A percentile compares a stretch with the other conserved stretches of the same genome.
phyloP scores from a whole-genome alignment of 2,329 filamentous ascomycete genomes.

The Diatrype stigma region DNA sequence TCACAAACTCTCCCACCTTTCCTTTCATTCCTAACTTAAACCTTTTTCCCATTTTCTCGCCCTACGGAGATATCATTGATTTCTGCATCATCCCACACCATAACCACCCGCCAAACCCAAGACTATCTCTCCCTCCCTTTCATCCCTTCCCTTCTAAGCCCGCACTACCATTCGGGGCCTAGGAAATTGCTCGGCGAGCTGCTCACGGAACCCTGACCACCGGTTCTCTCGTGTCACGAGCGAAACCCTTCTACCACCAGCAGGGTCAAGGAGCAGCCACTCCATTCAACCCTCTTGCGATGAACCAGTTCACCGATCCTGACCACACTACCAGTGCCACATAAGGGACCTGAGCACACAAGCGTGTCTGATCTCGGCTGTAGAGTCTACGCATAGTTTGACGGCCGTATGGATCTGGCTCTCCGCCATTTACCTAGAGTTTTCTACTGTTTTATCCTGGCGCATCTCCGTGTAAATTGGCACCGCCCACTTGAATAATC shows the following conservation, averaged over 20 bases:
- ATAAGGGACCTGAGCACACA: slow-evolving; percentile 7
- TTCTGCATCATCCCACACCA: not conserved
- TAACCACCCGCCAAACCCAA: not conserved
- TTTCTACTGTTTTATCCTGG: slow-evolving; percentile 25
- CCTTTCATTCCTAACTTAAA: slow-evolving; percentile 10
- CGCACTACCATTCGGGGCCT: slow-evolving; percentile 13
- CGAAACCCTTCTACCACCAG: slow-evolving; percentile 17
- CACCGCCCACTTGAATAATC: slow-evolving; percentile 23
- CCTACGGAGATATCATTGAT: not conserved
- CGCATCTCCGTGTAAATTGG: slow-evolving; percentile 21
- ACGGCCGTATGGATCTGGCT: slow-evolving; percentile 25
- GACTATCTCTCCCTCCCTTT: slow-evolving; percentile 6
- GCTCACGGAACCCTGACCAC: slow-evolving; percentile 17
- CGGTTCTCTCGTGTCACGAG: slow-evolving; percentile 17
- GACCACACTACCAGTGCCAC: too few species aligned
- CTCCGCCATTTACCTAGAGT: slow-evolving; percentile 17
- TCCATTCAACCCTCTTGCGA: not conserved
- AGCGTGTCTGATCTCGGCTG: slow-evolving; percentile 15
- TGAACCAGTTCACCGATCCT: not conserved
- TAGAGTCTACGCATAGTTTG: slow-evolving; percentile 18
- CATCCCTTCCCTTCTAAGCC: slow-evolving; percentile 10
- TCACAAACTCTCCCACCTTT: slow-evolving; percentile 20
- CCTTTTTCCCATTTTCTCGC: slow-evolving; percentile 11
- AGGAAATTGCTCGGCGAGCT: slow-evolving; percentile 18
- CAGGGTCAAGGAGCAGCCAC: slow-evolving; percentile 3